Percentiles rank a stretch among this genome's conserved stretches.
Evolutionary conservation across 768 basidiomycete genomes (phyloP).

Genomic region (Trametes cingulata): DNA sequence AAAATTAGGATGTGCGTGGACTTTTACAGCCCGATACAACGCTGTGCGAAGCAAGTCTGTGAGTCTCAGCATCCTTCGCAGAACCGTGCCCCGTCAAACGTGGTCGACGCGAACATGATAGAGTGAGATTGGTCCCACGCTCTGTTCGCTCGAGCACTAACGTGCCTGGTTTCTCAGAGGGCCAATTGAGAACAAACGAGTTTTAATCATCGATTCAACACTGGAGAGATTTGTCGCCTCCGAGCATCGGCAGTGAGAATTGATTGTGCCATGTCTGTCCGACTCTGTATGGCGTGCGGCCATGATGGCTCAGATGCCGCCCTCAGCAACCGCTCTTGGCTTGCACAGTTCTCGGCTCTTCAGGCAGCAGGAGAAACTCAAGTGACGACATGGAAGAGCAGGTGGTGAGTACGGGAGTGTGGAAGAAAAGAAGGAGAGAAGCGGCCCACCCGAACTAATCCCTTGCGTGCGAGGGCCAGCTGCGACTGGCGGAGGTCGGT

Average conservation of each 20-base stretch:
- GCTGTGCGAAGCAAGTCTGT: background rate
- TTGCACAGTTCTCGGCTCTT: background rate
- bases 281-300: too few relatives aligned
- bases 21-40: background rate
- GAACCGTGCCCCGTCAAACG: background rate
- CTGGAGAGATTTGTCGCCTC: too few relatives aligned
- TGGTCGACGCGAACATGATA: background rate
- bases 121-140: constrained; percentile 5
- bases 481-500: background rate
- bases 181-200: background rate
- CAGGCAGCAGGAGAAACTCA: background rate
- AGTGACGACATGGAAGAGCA: background rate
- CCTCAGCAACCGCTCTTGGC: background rate
- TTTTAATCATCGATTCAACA: too few relatives aligned
- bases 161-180: background rate
- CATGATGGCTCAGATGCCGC: too few relatives aligned
- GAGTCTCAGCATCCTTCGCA: background rate
- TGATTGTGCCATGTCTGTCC: too few relatives aligned
- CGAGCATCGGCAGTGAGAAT: too few relatives aligned
- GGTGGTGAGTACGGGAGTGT: background rate
- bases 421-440: background rate
- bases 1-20: constrained; percentile 3
- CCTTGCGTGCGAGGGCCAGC: background rate
- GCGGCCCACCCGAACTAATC: background rate
- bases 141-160: background rate